These are phyloP conservation scores for Zygoascus biomembranicola DNA, from an alignment of 805 yeast genomes.

Conservation along the genomic window DNA sequence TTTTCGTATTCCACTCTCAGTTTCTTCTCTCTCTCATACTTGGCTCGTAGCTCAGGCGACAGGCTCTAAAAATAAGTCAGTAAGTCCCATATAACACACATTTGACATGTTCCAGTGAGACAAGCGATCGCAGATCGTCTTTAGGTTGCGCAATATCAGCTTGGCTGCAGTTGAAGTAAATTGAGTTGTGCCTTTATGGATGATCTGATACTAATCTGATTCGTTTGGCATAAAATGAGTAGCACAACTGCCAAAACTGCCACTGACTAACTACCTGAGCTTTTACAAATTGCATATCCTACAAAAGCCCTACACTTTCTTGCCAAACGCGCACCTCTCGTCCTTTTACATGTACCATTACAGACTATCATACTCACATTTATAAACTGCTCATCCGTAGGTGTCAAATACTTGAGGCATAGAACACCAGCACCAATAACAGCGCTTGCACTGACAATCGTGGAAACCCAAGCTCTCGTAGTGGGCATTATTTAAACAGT, in stretches of 20 bases:
- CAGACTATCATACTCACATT: slow-evolving; percentile 25
- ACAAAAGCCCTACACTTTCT: too few relatives aligned
- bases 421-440: slow-evolving; percentile 68
- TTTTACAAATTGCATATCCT: too few relatives aligned
- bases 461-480: slow-evolving; percentile 7
- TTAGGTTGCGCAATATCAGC: too few relatives aligned
- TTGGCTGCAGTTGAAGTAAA: too few relatives aligned
- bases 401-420: slow-evolving; percentile 65
- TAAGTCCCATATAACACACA: neutral
- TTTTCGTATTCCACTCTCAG: slow-evolving; percentile 13
- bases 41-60: slow-evolving; percentile 66
- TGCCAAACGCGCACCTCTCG: neutral
- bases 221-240: too few relatives aligned
- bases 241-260: too few relatives aligned
- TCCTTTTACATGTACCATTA: neutral
- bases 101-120: neutral
- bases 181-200: too few relatives aligned
- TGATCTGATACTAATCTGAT: too few relatives aligned
- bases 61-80: slow-evolving; percentile 1
- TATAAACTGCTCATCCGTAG: slow-evolving; percentile 75
- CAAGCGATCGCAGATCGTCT: neutral
- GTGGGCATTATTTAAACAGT: slow-evolving; percentile 7
- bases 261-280: too few relatives aligned
- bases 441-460: slow-evolving; percentile 49
- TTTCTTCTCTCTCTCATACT: slow-evolving; percentile 34